Evolutionary conservation across 352 stramenopile genomes (phyloP).

Genomic region (Globisporangium iwayamae): DNA sequence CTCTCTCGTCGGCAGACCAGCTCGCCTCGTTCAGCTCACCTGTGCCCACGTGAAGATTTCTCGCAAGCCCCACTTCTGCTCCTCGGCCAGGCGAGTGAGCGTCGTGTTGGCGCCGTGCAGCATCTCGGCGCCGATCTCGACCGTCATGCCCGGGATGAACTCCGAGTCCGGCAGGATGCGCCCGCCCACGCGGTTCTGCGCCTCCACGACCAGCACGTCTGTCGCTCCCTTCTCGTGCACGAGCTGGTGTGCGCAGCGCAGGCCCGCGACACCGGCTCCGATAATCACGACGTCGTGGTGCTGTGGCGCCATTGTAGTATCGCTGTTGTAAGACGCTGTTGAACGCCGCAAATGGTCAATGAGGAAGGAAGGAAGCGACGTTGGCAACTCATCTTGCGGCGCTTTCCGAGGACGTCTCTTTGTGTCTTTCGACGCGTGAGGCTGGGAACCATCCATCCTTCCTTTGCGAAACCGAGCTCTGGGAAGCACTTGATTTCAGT

Average conservation of each 20-base stretch:
- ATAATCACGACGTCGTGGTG: constrained; percentile 71
- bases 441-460: constrained; percentile 9
- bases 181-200: constrained; percentile 55
- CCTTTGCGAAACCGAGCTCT: background rate
- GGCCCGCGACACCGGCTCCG: constrained; percentile 57
- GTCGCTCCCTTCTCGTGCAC: constrained; percentile 45
- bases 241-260: constrained; percentile 65
- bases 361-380: background rate
- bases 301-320: constrained; percentile 10
- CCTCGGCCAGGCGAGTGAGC: constrained; percentile 59
- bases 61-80: constrained; percentile 61
- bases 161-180: constrained; percentile 57
- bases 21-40: constrained; percentile 32
- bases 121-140: constrained; percentile 76
- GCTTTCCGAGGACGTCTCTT: background rate
- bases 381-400: background rate
- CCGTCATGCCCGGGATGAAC: constrained; percentile 69
- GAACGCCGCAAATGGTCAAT: constrained; percentile 10
- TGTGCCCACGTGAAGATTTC: constrained; percentile 87
- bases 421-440: background rate
- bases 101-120: constrained; percentile 76
- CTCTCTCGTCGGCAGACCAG: background rate
- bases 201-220: constrained; percentile 77
- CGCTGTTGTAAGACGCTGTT: background rate
- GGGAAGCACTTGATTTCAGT: background rate